Evolutionary conservation across 139 green algal species (phyloP), one percentile per base, ranked within the genome.

Genomic region (Volvox africanus): DNA sequence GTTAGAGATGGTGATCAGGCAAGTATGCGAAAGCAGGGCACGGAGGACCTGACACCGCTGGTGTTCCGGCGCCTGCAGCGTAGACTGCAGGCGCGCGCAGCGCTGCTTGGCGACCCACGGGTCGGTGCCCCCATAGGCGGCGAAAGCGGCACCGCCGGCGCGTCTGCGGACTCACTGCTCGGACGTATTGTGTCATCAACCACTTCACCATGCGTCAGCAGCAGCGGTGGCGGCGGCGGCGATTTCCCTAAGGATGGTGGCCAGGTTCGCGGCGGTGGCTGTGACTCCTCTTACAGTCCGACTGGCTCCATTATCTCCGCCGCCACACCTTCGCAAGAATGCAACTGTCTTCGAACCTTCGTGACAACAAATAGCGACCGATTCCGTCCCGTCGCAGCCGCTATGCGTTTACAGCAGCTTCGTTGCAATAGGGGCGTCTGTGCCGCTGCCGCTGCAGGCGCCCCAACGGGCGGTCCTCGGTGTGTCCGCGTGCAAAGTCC

Each of bases 31-130:
- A 26, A 44, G 37, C 78, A 18, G 65, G 65, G 37, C 78, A 26
- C 36, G 37, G 36, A 65, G 75, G 30, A 81, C 2, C 36, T 50
- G 5, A 89, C 85, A 44, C 85, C 85, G 37, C 69, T 30, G 19
- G 69, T 28, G 67, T 89, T 89, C n/a, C 37, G n/a, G 33, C 85
- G 85, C 16, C 69, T 89, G 37, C 68, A 89, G 6, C n/a, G n/a
- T 0, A n/a, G 69, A 1, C 85, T 89, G 37, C 36, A 89, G 83
- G 78, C 36, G 36, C 78, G 32, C 14, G 78, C 36, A 19, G 78
- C 11, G 78, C 78, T 84, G 17, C 1, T 32, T 22, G 78, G 24
- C 32, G 78, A 84, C 78, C 35, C 78, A 67, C 78, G 78, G 78
- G 35, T 84, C 78, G 36, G 36, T 79, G n/a, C n/a, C n/a, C n/a